Percentiles rank a stretch among this genome's conserved stretches.
These are phyloP conservation scores for Pleomassaria siparia DNA, from an alignment of 2,329 filamentous ascomycete species.

Conservation along the genomic window DNA sequence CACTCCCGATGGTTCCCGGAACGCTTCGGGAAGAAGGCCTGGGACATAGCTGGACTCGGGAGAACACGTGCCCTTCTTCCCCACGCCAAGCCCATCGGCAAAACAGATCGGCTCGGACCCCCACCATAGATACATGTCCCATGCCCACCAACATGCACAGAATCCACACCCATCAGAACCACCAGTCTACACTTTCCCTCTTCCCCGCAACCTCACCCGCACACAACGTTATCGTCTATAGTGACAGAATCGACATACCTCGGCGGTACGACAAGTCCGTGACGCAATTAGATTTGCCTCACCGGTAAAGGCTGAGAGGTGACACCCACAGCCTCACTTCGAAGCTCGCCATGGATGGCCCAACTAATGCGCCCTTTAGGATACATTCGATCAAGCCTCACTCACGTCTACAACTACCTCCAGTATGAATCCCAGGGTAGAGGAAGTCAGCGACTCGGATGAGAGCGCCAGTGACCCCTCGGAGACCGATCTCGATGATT, in stretches of 20 bases:
- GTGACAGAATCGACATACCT: not conserved
- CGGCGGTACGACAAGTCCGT: not conserved
- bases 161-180: too few relatives aligned
- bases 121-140: too few relatives aligned
- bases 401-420: conserved; percentile 9
- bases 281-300: not conserved
- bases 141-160: too few relatives aligned
- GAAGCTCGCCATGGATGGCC: not conserved
- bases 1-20: too few relatives aligned
- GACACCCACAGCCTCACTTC: not conserved
- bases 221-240: not conserved
- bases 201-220: not conserved
- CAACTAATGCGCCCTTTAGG: not conserved
- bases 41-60: too few relatives aligned
- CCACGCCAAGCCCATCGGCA: too few relatives aligned
- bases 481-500: conserved; percentile 76
- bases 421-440: conserved; percentile 69
- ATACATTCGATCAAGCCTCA: not conserved
- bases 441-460: conserved; percentile 87
- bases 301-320: not conserved
- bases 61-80: too few relatives aligned
- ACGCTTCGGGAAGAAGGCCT: too few relatives aligned
- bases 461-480: conserved; percentile 58
- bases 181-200: too few relatives aligned
- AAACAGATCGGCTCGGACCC: too few relatives aligned